Conservation (phyloP, 352 stramenopile genomes). For the Phytophthora aleatoria region DNA sequence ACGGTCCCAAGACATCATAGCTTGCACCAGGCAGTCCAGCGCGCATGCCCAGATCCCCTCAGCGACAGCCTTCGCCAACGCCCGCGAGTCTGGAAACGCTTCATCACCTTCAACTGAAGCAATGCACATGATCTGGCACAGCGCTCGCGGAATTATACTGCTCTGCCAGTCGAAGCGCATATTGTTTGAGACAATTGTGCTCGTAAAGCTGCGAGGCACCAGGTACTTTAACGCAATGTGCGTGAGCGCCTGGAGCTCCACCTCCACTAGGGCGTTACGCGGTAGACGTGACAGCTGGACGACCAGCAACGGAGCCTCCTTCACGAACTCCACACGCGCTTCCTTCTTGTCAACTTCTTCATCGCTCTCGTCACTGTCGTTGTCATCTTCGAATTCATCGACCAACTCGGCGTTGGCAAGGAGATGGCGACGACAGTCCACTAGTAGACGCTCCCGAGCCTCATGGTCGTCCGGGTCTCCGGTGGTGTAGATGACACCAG, state of each 20-base stretch:
- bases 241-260: constrained; percentile 78
- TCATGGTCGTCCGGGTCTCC: constrained; percentile 35
- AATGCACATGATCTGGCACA: constrained; percentile 59
- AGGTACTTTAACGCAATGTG: constrained; percentile 68
- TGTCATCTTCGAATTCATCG: constrained; percentile 60
- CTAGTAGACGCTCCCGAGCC: constrained; percentile 31
- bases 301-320: constrained; percentile 56
- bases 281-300: constrained; percentile 76
- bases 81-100: constrained; percentile 13
- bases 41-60: constrained; percentile 31
- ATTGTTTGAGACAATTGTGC: constrained; percentile 8
- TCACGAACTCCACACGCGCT: constrained; percentile 47
- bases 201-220: constrained; percentile 22
- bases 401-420: constrained; percentile 47
- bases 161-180: constrained; percentile 41
- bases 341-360: constrained; percentile 76
- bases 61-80: constrained; percentile 27
- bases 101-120: constrained; percentile 25
- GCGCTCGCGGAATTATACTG: constrained; percentile 44
- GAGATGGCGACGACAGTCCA: constrained; percentile 29
- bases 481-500: constrained; percentile 66
- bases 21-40: constrained; percentile 43
- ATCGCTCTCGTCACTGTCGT: constrained; percentile 79
- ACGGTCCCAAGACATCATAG: constrained; percentile 62
- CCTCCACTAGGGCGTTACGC: constrained; percentile 70